Conservation (phyloP, 768 basidiomycete genomes). For the Lactarius sp. region DNA sequence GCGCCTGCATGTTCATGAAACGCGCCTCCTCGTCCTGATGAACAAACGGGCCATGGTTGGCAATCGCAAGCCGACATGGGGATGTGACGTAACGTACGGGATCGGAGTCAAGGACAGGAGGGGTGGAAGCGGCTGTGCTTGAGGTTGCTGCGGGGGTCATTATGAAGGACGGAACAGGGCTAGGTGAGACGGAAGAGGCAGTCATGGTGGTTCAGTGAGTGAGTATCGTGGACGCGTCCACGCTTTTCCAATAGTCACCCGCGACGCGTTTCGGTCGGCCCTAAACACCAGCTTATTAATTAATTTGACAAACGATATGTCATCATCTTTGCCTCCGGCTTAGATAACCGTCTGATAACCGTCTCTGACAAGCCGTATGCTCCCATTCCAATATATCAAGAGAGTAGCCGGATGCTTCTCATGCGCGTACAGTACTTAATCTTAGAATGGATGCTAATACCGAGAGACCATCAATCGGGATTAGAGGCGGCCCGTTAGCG, state of each 20-base stretch:
- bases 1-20: conserved; percentile 50
- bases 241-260: not conserved
- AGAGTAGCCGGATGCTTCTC: too few relatives aligned
- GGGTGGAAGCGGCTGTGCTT: conserved; percentile 16
- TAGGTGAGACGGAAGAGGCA: not conserved
- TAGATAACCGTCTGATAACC: too few relatives aligned
- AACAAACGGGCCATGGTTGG: not conserved
- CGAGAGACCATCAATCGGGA: too few relatives aligned
- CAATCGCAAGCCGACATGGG: too few relatives aligned
- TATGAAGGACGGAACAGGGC: conserved; percentile 7
- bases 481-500: too few relatives aligned
- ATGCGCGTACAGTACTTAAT: too few relatives aligned
- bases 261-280: conserved; percentile 21
- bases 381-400: too few relatives aligned
- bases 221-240: not conserved
- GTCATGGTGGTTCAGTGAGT: conserved; percentile 6
- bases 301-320: too few relatives aligned
- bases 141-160: conserved; percentile 8
- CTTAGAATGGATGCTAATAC: too few relatives aligned
- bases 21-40: conserved; percentile 48
- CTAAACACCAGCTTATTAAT: conserved; percentile 9
- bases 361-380: too few relatives aligned
- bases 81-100: conserved; percentile 2
- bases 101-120: conserved; percentile 13
- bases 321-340: too few relatives aligned